Percentiles rank a stretch among this genome's conserved stretches.
Conservation (phyloP, 306 rosid genomes). For the Prunus armeniaca region DNA sequence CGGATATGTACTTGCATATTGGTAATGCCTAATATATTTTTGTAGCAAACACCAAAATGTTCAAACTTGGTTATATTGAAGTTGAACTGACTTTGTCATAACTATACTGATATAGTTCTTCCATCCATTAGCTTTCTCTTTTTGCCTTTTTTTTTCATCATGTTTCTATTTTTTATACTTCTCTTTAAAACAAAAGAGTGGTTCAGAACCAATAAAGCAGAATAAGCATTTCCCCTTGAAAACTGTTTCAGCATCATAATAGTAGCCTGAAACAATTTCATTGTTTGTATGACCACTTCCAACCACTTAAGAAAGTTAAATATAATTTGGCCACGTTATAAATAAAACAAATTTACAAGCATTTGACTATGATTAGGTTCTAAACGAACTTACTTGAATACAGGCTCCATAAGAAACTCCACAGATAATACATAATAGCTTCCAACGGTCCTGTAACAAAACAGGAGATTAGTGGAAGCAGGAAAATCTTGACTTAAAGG, state of each 20-base stretch:
- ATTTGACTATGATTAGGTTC: conserved; percentile 15
- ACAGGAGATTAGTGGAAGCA: conserved; percentile 8
- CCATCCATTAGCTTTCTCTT: not conserved
- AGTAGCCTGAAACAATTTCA: not conserved
- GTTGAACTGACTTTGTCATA: not conserved
- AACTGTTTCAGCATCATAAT: not conserved
- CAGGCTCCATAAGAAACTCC: conserved; percentile 98
- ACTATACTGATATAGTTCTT: not conserved
- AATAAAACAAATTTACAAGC: conserved; percentile 16
- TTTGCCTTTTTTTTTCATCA: no score
- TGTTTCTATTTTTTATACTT: not conserved
- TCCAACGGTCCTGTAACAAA: conserved; percentile 92
- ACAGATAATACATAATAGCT: conserved; percentile 91
- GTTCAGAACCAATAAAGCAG: no score
- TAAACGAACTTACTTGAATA: conserved; percentile 73
- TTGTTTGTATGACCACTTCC: not conserved
- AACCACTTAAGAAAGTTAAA: not conserved
- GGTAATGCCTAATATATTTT: not conserved
- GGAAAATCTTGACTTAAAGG: conserved; percentile 4
- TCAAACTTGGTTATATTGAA: not conserved
- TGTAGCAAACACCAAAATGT: not conserved
- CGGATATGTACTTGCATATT: not conserved
- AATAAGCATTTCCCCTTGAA: not conserved
- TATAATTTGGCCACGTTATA: not conserved
- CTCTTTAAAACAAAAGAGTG: not conserved